Base-by-base conservation (phyloP, 164 flowering plant genomes). In the Vitis rotundifolia region DNA sequence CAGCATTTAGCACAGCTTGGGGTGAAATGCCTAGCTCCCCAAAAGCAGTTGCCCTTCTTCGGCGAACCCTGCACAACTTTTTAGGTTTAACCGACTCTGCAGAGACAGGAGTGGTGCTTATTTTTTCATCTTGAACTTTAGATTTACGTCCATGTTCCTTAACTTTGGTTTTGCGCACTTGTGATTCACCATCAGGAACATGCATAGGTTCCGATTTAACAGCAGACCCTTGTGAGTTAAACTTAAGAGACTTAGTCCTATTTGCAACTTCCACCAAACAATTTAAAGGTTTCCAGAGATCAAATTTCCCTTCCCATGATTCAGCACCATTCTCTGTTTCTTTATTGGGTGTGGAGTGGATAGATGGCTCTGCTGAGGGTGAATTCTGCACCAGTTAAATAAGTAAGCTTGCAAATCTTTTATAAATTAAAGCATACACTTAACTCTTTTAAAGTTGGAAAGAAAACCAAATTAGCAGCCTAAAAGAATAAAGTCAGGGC, bases 241-340 rank as follows among this genome's bases (percentile, higher is more conserved):
- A 81, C 75, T 88, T 91, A 47, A 80, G 84, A 9, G 89, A 73
- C 81, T 89, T 91, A 47, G 91, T 88, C 75, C 97, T 83, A 71
- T 87, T 93, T 65, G 99, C 99, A 68, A 85, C 97, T 77, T 95
- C 98, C 66, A 95, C 90, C 59, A 93, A 84, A 80, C 88, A 87
- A 73, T 89, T 93, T 62, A 95, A 84, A 37, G 99, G 97, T 50
- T 90, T 94, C 98, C 97, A 92, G 3, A 86, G 80, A 79, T 91
- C 97, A 54, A 73, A 83, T 81, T 95, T 90, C 19, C 82, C 86
- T 18, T 78, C 86, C 83, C 78, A 71, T n/a, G 73, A 50, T 44
- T 82, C 88, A 52, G 62, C 70, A 49, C 78, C 84, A 75, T 78
- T 82, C 56, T 83, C 89, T 18, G 72, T 66, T 68, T 76, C 83